Conservation (phyloP, 2,329 filamentous ascomycete genomes). For the Coniosporium tulheliwenetii region DNA sequence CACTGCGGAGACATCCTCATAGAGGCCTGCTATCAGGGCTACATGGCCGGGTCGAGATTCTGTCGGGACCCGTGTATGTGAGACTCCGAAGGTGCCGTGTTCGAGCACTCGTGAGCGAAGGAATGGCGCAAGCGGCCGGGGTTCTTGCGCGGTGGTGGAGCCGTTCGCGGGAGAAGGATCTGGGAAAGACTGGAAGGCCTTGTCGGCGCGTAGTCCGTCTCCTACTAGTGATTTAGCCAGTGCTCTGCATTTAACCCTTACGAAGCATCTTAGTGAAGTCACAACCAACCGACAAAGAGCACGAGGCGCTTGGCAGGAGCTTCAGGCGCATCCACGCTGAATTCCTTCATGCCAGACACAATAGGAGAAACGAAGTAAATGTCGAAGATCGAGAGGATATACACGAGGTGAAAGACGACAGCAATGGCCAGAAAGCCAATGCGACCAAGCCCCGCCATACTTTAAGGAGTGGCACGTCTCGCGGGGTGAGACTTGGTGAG, state of each 20-base stretch:
- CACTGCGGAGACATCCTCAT: constrained; percentile 95
- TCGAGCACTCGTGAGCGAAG: constrained; percentile 76
- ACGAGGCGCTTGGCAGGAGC: constrained; percentile 82
- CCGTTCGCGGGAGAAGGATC: constrained; percentile 59
- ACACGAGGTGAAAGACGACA: constrained; percentile 82
- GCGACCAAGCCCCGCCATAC: constrained; percentile 45
- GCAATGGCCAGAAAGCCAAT: constrained; percentile 78
- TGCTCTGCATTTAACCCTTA: neutral
- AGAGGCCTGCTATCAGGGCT: constrained; percentile 86
- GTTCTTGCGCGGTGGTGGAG: constrained; percentile 47
- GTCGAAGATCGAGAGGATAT: constrained; percentile 92
- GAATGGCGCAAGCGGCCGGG: constrained; percentile 76
- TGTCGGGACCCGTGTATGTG: constrained; percentile 90
- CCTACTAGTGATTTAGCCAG: constrained; percentile 25
- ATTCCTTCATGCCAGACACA: constrained; percentile 84
- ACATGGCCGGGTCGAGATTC: constrained; percentile 95
- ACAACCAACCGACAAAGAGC: constrained; percentile 63
- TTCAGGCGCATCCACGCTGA: constrained; percentile 52
- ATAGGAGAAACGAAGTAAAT: constrained; percentile 98
- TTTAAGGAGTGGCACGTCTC: constrained; percentile 3
- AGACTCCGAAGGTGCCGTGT: constrained; percentile 91
- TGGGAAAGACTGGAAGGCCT: constrained; percentile 85
- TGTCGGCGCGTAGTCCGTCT: constrained; percentile 91
- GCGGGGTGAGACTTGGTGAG: neutral
- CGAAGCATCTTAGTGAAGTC: neutral